Percentiles rank a stretch among this genome's conserved stretches.
These are phyloP conservation scores for Nymphaea colorata DNA, from an alignment of 164 flowering plant species.

Conservation along the genomic window DNA sequence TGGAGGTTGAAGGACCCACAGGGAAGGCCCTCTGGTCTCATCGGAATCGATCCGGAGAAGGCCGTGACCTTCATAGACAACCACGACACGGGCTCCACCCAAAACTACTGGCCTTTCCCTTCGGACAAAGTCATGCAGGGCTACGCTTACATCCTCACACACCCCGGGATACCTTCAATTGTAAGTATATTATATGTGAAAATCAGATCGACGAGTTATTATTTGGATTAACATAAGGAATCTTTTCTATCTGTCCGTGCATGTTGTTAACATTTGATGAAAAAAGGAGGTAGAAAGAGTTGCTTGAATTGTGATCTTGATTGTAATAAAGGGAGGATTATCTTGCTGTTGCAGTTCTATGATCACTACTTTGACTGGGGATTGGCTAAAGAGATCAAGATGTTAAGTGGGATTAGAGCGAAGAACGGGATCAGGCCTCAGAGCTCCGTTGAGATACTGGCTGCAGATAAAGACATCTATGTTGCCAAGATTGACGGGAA, in stretches of 20 bases:
- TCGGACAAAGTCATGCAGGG: constrained; percentile 69
- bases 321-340: too few relatives aligned
- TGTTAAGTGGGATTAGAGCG: constrained; percentile 30
- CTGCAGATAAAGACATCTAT: constrained; percentile 44
- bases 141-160: constrained; percentile 75
- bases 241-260: too few relatives aligned
- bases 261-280: too few relatives aligned
- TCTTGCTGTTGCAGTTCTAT: constrained; percentile 47
- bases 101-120: constrained; percentile 61
- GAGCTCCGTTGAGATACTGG: constrained; percentile 38
- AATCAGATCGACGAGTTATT: too few relatives aligned
- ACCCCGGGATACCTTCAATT: constrained; percentile 63
- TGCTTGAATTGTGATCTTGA: too few relatives aligned
- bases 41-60: constrained; percentile 43
- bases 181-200: constrained; percentile 18
- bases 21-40: constrained; percentile 64
- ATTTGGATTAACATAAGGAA: too few relatives aligned
- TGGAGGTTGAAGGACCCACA: constrained; percentile 48
- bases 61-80: constrained; percentile 79
- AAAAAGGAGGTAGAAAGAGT: too few relatives aligned
- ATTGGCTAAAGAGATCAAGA: constrained; percentile 40
- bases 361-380: constrained; percentile 18
- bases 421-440: constrained; percentile 35
- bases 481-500: constrained; percentile 26
- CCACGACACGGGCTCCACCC: constrained; percentile 74